A percentile compares a stretch with the other conserved stretches of the same genome.
These are phyloP conservation scores for Vaccinium vitisidaea DNA, from an alignment of 148 eudicot species.

Conservation along the genomic window DNA sequence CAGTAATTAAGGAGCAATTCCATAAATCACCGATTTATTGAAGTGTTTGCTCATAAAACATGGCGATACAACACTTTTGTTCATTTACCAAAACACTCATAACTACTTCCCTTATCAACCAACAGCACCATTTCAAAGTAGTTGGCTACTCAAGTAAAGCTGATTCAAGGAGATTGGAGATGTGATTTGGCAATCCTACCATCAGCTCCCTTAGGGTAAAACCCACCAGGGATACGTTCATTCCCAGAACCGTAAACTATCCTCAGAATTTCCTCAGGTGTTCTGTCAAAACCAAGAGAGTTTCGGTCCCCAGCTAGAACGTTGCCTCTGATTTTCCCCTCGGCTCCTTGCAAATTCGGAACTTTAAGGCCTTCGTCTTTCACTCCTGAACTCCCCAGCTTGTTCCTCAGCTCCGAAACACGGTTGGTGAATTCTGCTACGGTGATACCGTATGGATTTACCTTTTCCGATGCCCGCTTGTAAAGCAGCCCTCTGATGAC, in stretches of 20 bases:
- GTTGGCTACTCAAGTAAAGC: neutral
- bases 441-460: slow-evolving; percentile 55
- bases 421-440: slow-evolving; percentile 68
- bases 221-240: slow-evolving; percentile 57
- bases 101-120: neutral
- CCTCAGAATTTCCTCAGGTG: slow-evolving; percentile 69
- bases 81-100: neutral
- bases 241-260: slow-evolving; percentile 64
- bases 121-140: neutral
- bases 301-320: slow-evolving; percentile 58
- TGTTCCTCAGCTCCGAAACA: slow-evolving; percentile 61
- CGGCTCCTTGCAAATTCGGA: slow-evolving; percentile 34
- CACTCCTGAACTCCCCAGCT: slow-evolving; percentile 45
- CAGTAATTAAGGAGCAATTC: neutral
- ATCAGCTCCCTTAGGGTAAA: slow-evolving; percentile 69
- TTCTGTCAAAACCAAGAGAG: slow-evolving; percentile 59
- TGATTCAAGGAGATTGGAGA: slow-evolving; percentile 13
- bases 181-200: slow-evolving; percentile 59
- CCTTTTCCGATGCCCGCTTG: slow-evolving; percentile 39
- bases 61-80: neutral
- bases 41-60: neutral
- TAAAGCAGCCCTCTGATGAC: slow-evolving; percentile 66
- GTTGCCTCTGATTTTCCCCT: slow-evolving; percentile 52
- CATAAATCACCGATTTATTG: neutral
- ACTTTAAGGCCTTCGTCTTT: slow-evolving; percentile 78